Evolutionary conservation across 164 flowering plant genomes (phyloP).

Genomic region (Kingdonia uniflora): DNA sequence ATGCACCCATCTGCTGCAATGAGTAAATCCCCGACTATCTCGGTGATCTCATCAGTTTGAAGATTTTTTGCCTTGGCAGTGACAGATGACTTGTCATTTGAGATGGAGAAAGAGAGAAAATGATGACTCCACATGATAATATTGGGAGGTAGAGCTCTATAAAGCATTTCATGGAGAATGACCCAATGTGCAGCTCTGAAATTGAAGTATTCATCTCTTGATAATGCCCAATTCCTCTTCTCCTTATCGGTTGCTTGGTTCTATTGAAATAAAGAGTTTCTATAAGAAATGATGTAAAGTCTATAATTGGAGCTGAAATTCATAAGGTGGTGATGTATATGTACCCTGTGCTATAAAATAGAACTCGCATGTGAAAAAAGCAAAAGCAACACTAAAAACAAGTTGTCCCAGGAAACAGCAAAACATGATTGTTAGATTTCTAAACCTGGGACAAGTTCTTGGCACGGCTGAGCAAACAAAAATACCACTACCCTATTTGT

Average conservation of each 20-base stretch:
- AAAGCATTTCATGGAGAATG: slow-evolving; percentile 60
- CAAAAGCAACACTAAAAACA: too few relatives aligned
- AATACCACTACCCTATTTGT: too few relatives aligned
- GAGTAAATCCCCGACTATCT: slow-evolving; percentile 57
- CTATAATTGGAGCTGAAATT: too few relatives aligned
- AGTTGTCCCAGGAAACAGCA: too few relatives aligned
- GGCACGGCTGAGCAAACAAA: too few relatives aligned
- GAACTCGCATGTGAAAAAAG: too few relatives aligned
- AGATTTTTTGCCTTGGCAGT: slow-evolving; percentile 32
- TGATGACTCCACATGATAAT: slow-evolving; percentile 59
- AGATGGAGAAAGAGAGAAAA: slow-evolving; percentile 39
- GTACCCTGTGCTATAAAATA: too few relatives aligned
- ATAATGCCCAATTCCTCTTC: slow-evolving; percentile 29
- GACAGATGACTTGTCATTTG: slow-evolving; percentile 37
- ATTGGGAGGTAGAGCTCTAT: slow-evolving; percentile 33
- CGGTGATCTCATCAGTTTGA: slow-evolving; percentile 33
- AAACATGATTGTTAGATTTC: too few relatives aligned
- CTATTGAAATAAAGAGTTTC: background rate
- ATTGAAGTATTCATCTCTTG: slow-evolving; percentile 68
- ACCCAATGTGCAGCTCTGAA: slow-evolving; percentile 79
- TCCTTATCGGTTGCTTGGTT: slow-evolving; percentile 49
- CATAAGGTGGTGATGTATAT: too few relatives aligned
- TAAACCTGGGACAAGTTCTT: too few relatives aligned
- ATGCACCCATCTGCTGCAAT: slow-evolving; percentile 87
- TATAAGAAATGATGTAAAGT: too few relatives aligned